A percentile compares a stretch with the other conserved stretches of the same genome.
These are phyloP conservation scores for Cyclanthera cordifolia DNA, from an alignment of 306 rosid genomes.

Conservation along the genomic window DNA sequence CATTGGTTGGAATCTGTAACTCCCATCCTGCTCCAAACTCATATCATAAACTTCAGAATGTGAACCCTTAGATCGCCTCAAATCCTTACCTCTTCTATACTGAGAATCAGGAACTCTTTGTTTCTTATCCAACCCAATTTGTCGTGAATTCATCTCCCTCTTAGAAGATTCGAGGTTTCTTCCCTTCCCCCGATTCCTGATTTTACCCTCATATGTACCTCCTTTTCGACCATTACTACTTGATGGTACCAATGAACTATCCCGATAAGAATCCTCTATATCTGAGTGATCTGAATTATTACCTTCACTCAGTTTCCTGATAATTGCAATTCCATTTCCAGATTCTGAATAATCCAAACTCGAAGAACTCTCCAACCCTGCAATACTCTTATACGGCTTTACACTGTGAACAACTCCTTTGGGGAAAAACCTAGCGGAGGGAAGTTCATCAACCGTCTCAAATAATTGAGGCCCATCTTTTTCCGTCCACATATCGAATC, in stretches of 20 bases:
- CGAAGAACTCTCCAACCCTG: constrained; percentile 26
- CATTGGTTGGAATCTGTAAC: constrained; percentile 29
- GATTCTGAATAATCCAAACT: constrained; percentile 16
- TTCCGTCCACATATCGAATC: constrained; percentile 79
- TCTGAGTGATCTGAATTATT: constrained; percentile 14
- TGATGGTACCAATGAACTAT: constrained; percentile 5
- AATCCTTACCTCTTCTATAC: constrained; percentile 20
- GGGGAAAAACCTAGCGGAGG: constrained; percentile 82
- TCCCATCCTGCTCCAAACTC: constrained; percentile 66
- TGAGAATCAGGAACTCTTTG: constrained; percentile 23
- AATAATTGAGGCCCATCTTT: constrained; percentile 75
- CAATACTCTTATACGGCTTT: constrained; percentile 46
- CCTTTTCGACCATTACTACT: constrained; percentile 12
- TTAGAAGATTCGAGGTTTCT: constrained; percentile 24
- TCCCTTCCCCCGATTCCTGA: constrained; percentile 26
- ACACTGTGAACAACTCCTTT: constrained; percentile 90
- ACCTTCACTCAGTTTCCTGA: constrained; percentile 14
- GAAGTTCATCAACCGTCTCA: constrained; percentile 61
- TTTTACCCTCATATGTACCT: constrained; percentile 18
- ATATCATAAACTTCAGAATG: constrained; percentile 53
- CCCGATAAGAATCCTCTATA: constrained; percentile 18
- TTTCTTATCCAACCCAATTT: constrained; percentile 30
- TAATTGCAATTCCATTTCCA: constrained; percentile 3
- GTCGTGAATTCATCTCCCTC: constrained; percentile 22
- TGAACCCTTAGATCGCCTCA: constrained; percentile 18